Percentiles rank a stretch among this genome's conserved stretches.
Evolutionary conservation across 768 basidiomycete genomes (phyloP).

Genomic region (Leccinum uliginosum): DNA sequence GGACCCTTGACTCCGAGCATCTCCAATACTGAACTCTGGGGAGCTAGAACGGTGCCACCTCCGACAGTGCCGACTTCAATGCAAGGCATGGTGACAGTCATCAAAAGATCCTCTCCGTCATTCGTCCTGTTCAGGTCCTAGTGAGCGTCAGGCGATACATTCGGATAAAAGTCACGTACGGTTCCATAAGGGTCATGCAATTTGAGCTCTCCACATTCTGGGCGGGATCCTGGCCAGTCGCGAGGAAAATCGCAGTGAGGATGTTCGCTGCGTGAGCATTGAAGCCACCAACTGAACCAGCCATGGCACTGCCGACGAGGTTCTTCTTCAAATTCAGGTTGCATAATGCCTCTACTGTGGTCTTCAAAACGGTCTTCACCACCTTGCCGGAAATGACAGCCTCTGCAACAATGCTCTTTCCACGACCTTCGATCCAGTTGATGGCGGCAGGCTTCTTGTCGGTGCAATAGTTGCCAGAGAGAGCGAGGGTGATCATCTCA

Average conservation of each 20-base stretch:
- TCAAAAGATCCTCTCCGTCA: constrained; percentile 82
- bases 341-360: constrained; percentile 83
- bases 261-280: constrained; percentile 99
- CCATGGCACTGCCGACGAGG: constrained; percentile 95
- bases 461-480: constrained; percentile 98
- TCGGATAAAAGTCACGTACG: constrained; percentile 39
- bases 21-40: constrained; percentile 86
- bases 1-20: constrained; percentile 93
- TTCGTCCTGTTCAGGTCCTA: constrained; percentile 54
- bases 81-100: constrained; percentile 97
- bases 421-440: constrained; percentile 99
- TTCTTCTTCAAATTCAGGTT: constrained; percentile 98
- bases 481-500: constrained; percentile 83
- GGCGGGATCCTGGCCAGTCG: constrained; percentile 97
- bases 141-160: constrained; percentile 4
- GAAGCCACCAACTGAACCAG: constrained; percentile 95
- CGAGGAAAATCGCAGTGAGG: constrained; percentile 90
- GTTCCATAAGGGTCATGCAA: constrained; percentile 99
- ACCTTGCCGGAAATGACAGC: constrained; percentile 86
- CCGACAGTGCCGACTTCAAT: constrained; percentile 99
- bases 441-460: constrained; percentile 99
- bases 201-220: constrained; percentile 99
- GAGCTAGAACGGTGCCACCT: constrained; percentile 89
- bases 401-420: constrained; percentile 97
- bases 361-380: constrained; percentile 91